A percentile compares a stretch with the other conserved stretches of the same genome.
Evolutionary conservation across 352 stramenopile species (phyloP).

Genomic region (Chloridella minuta): DNA sequence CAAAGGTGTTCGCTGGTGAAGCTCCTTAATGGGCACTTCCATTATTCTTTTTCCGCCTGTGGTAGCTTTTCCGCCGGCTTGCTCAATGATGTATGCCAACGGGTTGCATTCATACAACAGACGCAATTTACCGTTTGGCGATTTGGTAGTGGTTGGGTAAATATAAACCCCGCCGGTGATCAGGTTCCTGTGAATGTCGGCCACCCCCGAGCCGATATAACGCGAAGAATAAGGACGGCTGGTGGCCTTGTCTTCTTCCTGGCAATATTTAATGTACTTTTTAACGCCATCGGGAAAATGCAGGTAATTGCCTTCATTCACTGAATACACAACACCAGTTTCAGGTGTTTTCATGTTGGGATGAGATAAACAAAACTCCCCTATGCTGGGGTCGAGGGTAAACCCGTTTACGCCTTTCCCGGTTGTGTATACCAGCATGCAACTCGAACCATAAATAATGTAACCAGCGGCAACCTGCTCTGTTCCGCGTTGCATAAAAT

Average conservation of each 20-base stretch:
- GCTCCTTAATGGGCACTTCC: background rate
- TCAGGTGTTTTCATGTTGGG: constrained; percentile 38
- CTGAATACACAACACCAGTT: constrained; percentile 56
- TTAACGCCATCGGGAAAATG: constrained; percentile 64
- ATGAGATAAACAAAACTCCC: constrained; percentile 53
- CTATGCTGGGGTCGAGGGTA: constrained; percentile 83
- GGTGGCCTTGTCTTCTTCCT: constrained; percentile 26
- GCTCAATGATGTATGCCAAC: constrained; percentile 95
- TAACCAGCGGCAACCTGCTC: constrained; percentile 79
- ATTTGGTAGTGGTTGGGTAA: constrained; percentile 74
- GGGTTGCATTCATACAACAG: constrained; percentile 93
- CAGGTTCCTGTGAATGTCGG: constrained; percentile 87
- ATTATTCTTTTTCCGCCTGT: constrained; percentile 32
- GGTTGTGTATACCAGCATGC: constrained; percentile 56
- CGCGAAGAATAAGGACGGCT: constrained; percentile 32
- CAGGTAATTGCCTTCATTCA: constrained; percentile 84
- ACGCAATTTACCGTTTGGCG: constrained; percentile 55
- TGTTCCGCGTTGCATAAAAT: constrained; percentile 32
- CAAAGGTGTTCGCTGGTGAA: background rate
- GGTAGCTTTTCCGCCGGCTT: constrained; percentile 67
- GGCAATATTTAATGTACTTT: constrained; percentile 44
- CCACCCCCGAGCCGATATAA: constrained; percentile 94
- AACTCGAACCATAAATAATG: constrained; percentile 88
- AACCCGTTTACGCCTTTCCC: constrained; percentile 61
- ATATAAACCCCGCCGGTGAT: constrained; percentile 91